Evolutionary conservation across 78 protist species (phyloP).

Genomic region (Dictyostelium firmibasis): DNA sequence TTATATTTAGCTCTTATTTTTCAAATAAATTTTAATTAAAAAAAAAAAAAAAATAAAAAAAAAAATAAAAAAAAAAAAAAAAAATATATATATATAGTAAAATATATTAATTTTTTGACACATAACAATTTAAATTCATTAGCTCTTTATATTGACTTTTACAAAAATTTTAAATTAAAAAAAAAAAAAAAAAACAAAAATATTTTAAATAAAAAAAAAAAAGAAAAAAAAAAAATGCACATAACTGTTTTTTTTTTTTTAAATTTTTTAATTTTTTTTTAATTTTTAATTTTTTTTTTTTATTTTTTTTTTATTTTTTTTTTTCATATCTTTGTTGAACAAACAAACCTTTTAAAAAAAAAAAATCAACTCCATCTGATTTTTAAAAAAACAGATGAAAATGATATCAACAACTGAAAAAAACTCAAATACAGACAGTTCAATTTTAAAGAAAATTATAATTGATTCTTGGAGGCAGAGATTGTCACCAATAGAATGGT

Average conservation of each 20-base stretch:
- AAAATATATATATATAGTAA: no score
- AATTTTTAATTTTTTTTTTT: background rate
- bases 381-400: background rate
- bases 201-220: background rate
- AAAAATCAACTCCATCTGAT: background rate
- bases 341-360: background rate
- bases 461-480: conserved; percentile 53
- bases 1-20: no score
- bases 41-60: no score
- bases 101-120: no score
- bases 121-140: no score
- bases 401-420: background rate
- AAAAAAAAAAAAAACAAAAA: background rate
- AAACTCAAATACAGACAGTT: background rate
- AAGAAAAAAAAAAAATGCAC: background rate
- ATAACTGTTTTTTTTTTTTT: background rate
- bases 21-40: no score
- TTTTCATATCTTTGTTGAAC: background rate
- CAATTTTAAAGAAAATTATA: background rate
- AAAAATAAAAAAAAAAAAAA: no score
- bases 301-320: background rate
- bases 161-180: background rate
- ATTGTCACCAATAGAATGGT: conserved; percentile 48
- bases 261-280: background rate
- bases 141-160: background rate